These are phyloP conservation scores for Tympanopsis confertula DNA, from an alignment of 2,329 filamentous ascomycete species.

Conservation along the genomic window DNA sequence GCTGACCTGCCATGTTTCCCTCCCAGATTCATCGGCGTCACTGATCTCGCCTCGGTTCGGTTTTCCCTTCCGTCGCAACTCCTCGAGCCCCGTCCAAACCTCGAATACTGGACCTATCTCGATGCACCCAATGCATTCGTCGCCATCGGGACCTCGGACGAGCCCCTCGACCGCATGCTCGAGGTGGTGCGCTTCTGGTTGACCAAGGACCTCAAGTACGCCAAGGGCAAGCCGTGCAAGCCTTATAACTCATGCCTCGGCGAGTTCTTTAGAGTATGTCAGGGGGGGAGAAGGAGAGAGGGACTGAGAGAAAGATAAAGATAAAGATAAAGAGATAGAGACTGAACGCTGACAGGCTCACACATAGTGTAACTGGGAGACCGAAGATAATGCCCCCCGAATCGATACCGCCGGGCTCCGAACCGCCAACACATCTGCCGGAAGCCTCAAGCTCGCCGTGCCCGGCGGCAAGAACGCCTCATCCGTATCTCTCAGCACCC, in stretches of 20 bases:
- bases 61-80: conserved; percentile 94
- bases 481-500: conserved; percentile 35
- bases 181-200: conserved; percentile 96
- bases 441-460: conserved; percentile 10
- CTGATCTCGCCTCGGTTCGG: conserved; percentile 87
- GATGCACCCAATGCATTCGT: conserved; percentile 86
- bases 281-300: conserved; percentile 2
- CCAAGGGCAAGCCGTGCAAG: conserved; percentile 96
- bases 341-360: neutral
- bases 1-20: conserved; percentile 3
- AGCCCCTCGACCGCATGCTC: conserved; percentile 85
- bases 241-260: conserved; percentile 95
- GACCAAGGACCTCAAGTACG: conserved; percentile 97
- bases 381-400: conserved; percentile 63
- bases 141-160: conserved; percentile 75
- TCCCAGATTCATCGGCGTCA: conserved; percentile 80
- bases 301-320: neutral
- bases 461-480: conserved; percentile 29
- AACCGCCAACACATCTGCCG: conserved; percentile 15
- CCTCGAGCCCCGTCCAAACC: conserved; percentile 87
- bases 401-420: conserved; percentile 38
- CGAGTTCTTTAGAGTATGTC: conserved; percentile 83
- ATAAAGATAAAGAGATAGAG: conserved; percentile 7
- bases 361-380: conserved; percentile 81
- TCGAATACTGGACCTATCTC: conserved; percentile 98